A percentile compares a stretch with the other conserved stretches of the same genome.
These are phyloP conservation scores for Alternaria rosae DNA, from an alignment of 2,329 filamentous ascomycete genomes.

Conservation along the genomic window DNA sequence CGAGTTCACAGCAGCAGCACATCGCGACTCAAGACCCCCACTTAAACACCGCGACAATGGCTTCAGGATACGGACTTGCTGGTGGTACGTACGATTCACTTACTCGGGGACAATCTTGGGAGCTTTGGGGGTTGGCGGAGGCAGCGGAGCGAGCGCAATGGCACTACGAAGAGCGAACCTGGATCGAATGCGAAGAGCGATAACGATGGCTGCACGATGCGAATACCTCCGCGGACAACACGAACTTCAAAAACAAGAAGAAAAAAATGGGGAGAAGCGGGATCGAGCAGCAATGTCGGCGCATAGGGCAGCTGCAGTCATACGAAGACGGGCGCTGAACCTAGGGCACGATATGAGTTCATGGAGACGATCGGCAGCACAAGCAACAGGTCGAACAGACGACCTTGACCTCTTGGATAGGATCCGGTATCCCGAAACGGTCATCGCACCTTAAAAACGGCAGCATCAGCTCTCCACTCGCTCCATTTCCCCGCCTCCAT, in stretches of 20 bases:
- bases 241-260: rapidly evolving
- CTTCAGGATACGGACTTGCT: constrained; percentile 82
- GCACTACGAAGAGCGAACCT: constrained; percentile 19
- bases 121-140: constrained; percentile 17
- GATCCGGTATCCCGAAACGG: too few relatives aligned
- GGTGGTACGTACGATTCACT: constrained; percentile 67
- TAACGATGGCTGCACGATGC: not conserved
- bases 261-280: too few relatives aligned
- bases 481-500: not conserved
- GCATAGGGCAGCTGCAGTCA: not conserved
- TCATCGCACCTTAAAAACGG: too few relatives aligned
- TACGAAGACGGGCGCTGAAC: not conserved
- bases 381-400: not conserved
- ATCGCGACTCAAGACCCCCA: constrained; percentile 28
- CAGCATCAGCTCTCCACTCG: too few relatives aligned
- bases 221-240: not conserved
- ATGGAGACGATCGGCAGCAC: not conserved
- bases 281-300: rapidly evolving
- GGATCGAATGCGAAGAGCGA: constrained; percentile 11
- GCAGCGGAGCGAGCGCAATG: constrained; percentile 25
- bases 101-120: not conserved
- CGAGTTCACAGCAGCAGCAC: constrained; percentile 16
- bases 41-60: constrained; percentile 63
- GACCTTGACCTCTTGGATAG: too few relatives aligned
- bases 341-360: not conserved